Percentiles rank a stretch among this genome's conserved stretches.
Evolutionary conservation across 495 filamentous ascomycete species (phyloP).

Genomic region (Hypoxylon subgilvum): DNA sequence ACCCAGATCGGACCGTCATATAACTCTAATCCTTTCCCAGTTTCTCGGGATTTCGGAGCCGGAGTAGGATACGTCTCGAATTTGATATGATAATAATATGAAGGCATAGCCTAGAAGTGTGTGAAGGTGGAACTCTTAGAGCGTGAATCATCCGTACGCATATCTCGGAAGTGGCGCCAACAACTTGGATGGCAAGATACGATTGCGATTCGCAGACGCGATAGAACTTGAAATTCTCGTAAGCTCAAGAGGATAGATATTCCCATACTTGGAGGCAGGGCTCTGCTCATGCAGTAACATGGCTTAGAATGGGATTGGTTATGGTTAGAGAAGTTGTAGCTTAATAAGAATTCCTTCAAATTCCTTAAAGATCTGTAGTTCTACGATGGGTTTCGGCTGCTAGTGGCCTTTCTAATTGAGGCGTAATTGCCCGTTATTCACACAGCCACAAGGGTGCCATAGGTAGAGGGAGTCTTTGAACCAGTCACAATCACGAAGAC

Average conservation of each 20-base stretch:
- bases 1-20: constrained; percentile 43
- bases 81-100: constrained; percentile 89
- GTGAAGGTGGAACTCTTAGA: neutral
- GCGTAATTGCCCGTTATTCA: no score
- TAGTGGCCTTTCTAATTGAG: no score
- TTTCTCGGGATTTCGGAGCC: constrained; percentile 31
- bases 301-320: neutral
- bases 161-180: constrained; percentile 20
- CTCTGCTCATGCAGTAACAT: neutral
- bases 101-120: constrained; percentile 61
- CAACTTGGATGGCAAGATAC: constrained; percentile 5
- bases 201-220: constrained; percentile 5
- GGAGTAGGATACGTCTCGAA: constrained; percentile 77
- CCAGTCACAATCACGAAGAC: neutral
- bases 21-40: constrained; percentile 9
- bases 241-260: neutral
- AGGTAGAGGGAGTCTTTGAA: no score
- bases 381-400: neutral
- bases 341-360: constrained; percentile 22
- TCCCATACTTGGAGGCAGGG: constrained; percentile 11
- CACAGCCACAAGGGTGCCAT: neutral
- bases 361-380: constrained; percentile 4
- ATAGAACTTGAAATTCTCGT: constrained; percentile 5
- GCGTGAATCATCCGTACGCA: constrained; percentile 22
- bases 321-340: no score